phyloP scores from a whole-genome alignment of 2,329 filamentous ascomycete genomes.

The Paracamarosporium sp. region DNA sequence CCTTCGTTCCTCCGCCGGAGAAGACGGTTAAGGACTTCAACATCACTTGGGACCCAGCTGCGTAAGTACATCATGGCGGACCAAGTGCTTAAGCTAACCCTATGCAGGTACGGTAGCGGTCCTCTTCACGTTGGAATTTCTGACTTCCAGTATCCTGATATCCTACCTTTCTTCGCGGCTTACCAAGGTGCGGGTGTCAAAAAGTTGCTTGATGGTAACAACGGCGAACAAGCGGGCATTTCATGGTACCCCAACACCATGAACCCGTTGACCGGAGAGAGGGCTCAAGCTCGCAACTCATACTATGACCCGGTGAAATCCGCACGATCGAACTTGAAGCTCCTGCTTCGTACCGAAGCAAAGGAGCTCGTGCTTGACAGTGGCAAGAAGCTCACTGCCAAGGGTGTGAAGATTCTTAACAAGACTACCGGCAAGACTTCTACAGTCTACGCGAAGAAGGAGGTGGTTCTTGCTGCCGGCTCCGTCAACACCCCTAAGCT shows the following conservation, averaged over 20 bases:
- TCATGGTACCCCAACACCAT: constrained; percentile 47
- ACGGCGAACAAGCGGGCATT: constrained; percentile 36
- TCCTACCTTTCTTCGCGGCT: constrained; percentile 29
- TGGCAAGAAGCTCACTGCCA: constrained; percentile 25
- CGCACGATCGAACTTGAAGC: constrained; percentile 37
- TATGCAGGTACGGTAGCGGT: constrained; percentile 30
- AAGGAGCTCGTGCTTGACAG: constrained; percentile 30
- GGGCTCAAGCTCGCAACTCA: constrained; percentile 39
- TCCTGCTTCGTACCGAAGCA: constrained; percentile 26
- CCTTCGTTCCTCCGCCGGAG: constrained; percentile 6
- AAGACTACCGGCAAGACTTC: constrained; percentile 21
- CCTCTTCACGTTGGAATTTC: constrained; percentile 35
- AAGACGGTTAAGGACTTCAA: constrained; percentile 16
- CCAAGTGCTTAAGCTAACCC: not conserved
- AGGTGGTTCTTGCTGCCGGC: constrained; percentile 67
- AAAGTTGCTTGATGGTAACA: constrained; percentile 28
- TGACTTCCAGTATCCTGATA: constrained; percentile 36
- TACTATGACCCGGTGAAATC: constrained; percentile 35
- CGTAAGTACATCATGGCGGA: constrained; percentile 15
- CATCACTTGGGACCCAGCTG: constrained; percentile 32
- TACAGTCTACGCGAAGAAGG: constrained; percentile 43
- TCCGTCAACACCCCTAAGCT: constrained; percentile 63
- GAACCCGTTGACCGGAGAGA: constrained; percentile 37
- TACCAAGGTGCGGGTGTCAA: constrained; percentile 30
- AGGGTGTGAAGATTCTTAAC: constrained; percentile 32